Evolutionary conservation across 164 flowering plant genomes (phyloP), one percentile per base, ranked within the genome.

Genomic region (Vitis cinerea): DNA sequence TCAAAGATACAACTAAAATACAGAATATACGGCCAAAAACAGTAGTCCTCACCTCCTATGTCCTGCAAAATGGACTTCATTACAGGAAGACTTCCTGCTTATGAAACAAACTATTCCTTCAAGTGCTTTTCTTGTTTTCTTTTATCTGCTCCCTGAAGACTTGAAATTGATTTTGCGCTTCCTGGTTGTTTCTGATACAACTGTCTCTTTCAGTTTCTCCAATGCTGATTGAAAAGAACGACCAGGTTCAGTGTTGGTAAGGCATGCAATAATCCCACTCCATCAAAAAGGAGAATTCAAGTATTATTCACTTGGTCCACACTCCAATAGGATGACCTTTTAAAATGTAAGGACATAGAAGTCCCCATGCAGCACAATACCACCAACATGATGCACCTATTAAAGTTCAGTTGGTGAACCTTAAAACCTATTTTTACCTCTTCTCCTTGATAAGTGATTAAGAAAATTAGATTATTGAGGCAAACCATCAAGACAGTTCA

Each of bases 171-270:
- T 11, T 61, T 64, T 81, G 61, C 77, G 82, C 71, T 76, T 81
- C 69, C 73, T 81, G 2, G 59, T 71, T 65, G 76, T 68, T 78
- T 87, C 90, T n/a, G 85, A 82, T 84, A 82, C 86, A 62, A 86
- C 80, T 27, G 57, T 74, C 78, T 86, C 90, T 69, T 88, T 90
- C 77, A 87, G 67, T 75, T 87, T 89, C 74, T 79, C 90, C 69
- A 89, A 78, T 8, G 90, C 97, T 90, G 86, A 65, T 37, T 48
- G 15, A 68, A 27, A 56, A 63, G 44, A 58, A 56, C 9, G 12
- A 15, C 15, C 4, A n/a, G 48, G 44, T n/a, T 67, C 17, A 48
- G 49, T 50, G 27, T 13, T 27, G 12, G 50, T 64, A 6, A 50
- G 29, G 16, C 44, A 37, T 6, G 6, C 44, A 37, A 37, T 37